phyloP scores from a whole-genome alignment of 208 protist species.

The Porcisia deanei region DNA sequence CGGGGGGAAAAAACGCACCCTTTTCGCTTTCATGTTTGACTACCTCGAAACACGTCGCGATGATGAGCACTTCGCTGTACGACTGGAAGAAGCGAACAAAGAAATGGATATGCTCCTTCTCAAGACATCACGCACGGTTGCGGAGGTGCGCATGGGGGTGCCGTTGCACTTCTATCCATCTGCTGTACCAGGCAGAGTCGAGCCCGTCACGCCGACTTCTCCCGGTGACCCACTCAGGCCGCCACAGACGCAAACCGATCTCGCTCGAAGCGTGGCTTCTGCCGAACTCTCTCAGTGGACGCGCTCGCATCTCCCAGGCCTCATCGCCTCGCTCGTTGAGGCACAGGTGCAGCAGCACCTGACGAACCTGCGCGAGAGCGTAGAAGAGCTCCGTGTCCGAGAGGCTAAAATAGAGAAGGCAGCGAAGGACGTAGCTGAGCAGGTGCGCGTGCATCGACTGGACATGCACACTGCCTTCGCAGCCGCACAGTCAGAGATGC shows the following conservation, averaged over 20 bases:
- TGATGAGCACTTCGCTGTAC: constrained; percentile 43
- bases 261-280: constrained; percentile 16
- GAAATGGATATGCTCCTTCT: constrained; percentile 76
- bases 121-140: constrained; percentile 34
- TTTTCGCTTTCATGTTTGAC: constrained; percentile 4
- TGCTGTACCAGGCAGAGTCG: background rate
- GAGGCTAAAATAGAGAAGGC: constrained; percentile 20
- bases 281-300: constrained; percentile 37
- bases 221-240: background rate
- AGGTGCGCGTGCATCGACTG: constrained; percentile 22
- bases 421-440: constrained; percentile 26
- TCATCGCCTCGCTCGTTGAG: constrained; percentile 36
- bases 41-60: constrained; percentile 15
- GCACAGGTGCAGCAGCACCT: constrained; percentile 37
- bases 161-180: constrained; percentile 13
- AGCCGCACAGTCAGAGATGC: constrained; percentile 10
- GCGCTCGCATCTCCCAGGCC: constrained; percentile 21
- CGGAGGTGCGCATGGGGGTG: constrained; percentile 19
- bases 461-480: constrained; percentile 28
- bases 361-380: constrained; percentile 14
- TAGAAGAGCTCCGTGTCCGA: constrained; percentile 21
- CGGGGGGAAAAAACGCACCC: background rate
- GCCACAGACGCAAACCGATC: constrained; percentile 7
- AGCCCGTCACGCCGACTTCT: background rate
- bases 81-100: constrained; percentile 68